These are phyloP conservation scores for Colletotrichum costaricense DNA, from an alignment of 2,329 filamentous ascomycete genomes.

Conservation along the genomic window DNA sequence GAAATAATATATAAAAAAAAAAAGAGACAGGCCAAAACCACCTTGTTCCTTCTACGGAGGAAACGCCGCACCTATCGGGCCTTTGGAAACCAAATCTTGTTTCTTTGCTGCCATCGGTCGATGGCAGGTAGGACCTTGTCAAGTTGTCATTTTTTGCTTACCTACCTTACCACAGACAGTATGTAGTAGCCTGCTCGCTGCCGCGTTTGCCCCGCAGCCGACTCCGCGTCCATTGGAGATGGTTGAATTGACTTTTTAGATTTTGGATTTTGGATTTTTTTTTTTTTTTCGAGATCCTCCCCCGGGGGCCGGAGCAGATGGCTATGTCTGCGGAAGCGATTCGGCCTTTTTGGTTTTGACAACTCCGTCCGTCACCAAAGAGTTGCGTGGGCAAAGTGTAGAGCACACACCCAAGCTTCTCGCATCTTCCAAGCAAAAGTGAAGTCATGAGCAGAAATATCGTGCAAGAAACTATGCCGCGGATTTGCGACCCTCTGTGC, in stretches of 20 bases:
- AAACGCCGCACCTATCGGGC: constrained; percentile 18
- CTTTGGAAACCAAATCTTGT: constrained; percentile 27
- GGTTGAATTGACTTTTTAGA: background rate
- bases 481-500: background rate
- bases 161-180: background rate
- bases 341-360: background rate
- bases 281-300: background rate
- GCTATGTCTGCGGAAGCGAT: background rate
- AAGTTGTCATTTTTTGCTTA: background rate
- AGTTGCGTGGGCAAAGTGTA: background rate
- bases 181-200: background rate
- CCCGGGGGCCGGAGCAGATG: background rate
- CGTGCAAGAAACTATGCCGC: background rate
- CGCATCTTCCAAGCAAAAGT: too few relatives aligned
- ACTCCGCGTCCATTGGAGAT: background rate
- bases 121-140: background rate
- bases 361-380: background rate
- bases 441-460: too few relatives aligned
- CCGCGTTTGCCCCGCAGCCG: too few relatives aligned
- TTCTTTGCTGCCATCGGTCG: background rate
- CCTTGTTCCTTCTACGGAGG: constrained; percentile 6
- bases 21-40: background rate
- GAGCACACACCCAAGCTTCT: too few relatives aligned
- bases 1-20: background rate
- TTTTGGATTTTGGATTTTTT: background rate